Base-by-base conservation (phyloP, 116 monocot species). In the Posidonia oceanica region DNA sequence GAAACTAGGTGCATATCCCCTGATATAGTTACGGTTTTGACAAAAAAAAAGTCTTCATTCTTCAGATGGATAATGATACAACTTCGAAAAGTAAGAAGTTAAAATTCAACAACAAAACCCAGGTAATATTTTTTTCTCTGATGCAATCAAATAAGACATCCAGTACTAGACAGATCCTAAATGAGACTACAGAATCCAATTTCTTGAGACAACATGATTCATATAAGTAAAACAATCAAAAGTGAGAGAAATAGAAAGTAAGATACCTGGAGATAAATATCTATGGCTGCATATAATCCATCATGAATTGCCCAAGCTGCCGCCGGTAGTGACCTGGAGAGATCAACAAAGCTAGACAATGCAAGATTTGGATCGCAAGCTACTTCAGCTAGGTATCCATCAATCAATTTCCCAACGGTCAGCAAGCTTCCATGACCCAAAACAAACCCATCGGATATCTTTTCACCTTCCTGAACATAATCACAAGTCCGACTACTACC, bases 241-340 rank as follows among this genome's bases (percentile, higher is more conserved):
- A 63, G 5, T 20, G 4, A 69, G 4, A 70, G 7, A 69, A 14
- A 38, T 16, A 3, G 36, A 29, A 13, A 21, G 29, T 29, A 39
- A 54, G 7, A 42, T 39, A 96, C 96, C 87, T 80, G 86, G 0
- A 96, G 76, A 69, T 87, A 96, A 63, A 79, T 72, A 72, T 96
- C 87, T 60, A 96, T 78, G 52, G 96, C 96, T 29, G 83, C 66
- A 64, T 96, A 96, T 38, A 96, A 63, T 3, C 83, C 82, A 71
- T 96, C 96, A 79, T 91, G 89, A 59, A 66, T 48, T 2, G 87
- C 85, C 53, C 96, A 68, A 0, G 77, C 80, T 18, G 39, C 68
- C 52, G 82, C 87, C 39, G 91, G 96, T 61, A 96, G 64, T 14
- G 78, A 66, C 4, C n/a, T 63, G 3, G 81, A 78, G 41, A 96